Base-by-base conservation (phyloP, 495 filamentous ascomycete genomes). In the Trichoderma parareesei region DNA sequence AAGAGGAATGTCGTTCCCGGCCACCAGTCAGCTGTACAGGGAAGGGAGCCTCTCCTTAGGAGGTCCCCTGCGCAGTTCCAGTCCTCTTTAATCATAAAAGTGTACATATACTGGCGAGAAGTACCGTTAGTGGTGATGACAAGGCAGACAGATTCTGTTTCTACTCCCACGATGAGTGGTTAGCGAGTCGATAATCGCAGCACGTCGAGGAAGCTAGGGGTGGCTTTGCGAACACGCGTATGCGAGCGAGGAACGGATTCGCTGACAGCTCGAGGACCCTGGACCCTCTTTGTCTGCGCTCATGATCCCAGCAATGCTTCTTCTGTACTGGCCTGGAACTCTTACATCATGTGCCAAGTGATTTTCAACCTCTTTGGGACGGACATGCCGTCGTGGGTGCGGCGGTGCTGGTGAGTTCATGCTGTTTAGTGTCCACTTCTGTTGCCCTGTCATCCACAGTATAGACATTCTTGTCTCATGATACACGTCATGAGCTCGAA, bases 221-320 rank as follows among this genome's bases (percentile, higher is more conserved):
- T 10, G 53, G 49, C 27, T 37, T 14, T 57, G 10, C 27, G 53
- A 57, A 57, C 53, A 57, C 53, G 53, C 53, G 53, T 57, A 37
- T 57, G 53, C 7, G 16, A 38, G 18, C 20, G 27, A 57, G 53
- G 4, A 33, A 57, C 37, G 18, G 53, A 57, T 57, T 57, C 53
- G 53, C 27, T 38, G 53, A 57, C 9, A 57, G 13, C 4, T 11
- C 16, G 20, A 35, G 27, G 14, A 11, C 53, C 53, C 33, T 4
- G 27, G 20, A 57, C 33, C 53, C 53, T 57, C 53, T 33, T 57
- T 0, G 8, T 49, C 8, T 27, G 20, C 37, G 53, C 53, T 57
- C 53, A 57, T 57, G 53, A 57, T 37, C 53, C 53, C 53, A 49
- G 18, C 40, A 18, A 18, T 18, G 18, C 46, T 18, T n/a, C 9